Evolutionary conservation across 1,139 yeast genomes (phyloP).

Genomic region (Pichia sp.): DNA sequence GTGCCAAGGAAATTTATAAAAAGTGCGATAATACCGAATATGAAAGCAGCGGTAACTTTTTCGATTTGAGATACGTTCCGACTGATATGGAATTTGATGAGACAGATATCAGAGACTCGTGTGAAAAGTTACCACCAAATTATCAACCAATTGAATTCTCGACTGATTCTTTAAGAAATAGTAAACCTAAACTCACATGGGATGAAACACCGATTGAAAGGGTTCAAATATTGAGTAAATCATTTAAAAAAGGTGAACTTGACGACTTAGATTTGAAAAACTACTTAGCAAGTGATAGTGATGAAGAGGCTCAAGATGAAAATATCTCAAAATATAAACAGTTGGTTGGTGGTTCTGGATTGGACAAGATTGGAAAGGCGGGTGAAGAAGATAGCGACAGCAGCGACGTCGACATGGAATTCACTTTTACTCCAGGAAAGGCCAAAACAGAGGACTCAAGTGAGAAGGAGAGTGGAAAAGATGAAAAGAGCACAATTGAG

Average conservation of each 20-base stretch:
- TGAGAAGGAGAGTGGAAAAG: slow-evolving; percentile 24
- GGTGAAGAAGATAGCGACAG: slow-evolving; percentile 37
- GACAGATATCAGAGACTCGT: slow-evolving; percentile 60
- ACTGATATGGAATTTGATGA: slow-evolving; percentile 85
- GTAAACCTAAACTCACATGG: slow-evolving; percentile 93
- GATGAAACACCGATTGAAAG: slow-evolving; percentile 97
- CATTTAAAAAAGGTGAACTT: slow-evolving; percentile 83
- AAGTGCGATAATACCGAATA: slow-evolving; percentile 93
- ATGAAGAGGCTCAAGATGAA: slow-evolving; percentile 39
- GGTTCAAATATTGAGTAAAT: slow-evolving; percentile 68
- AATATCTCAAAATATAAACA: slow-evolving; percentile 62
- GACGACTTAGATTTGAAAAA: slow-evolving; percentile 97
- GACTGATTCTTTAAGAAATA: slow-evolving; percentile 90
- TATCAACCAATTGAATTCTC: slow-evolving; percentile 85
- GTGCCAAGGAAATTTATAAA: slow-evolving; percentile 74
- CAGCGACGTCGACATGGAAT: slow-evolving; percentile 86
- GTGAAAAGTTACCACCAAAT: slow-evolving; percentile 65
- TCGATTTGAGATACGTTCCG: slow-evolving; percentile 89
- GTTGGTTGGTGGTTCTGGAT: slow-evolving; percentile 35
- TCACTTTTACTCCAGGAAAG: slow-evolving; percentile 89
- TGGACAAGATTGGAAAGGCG: slow-evolving; percentile 21
- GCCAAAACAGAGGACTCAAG: slow-evolving; percentile 31
- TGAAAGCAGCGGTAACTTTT: slow-evolving; percentile 92
- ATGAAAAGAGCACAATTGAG: slow-evolving; percentile 74
- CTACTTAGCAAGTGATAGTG: slow-evolving; percentile 86